phyloP scores from a whole-genome alignment of 1,284 basidiomycete genomes.

The Pulchroboletus neoregius region DNA sequence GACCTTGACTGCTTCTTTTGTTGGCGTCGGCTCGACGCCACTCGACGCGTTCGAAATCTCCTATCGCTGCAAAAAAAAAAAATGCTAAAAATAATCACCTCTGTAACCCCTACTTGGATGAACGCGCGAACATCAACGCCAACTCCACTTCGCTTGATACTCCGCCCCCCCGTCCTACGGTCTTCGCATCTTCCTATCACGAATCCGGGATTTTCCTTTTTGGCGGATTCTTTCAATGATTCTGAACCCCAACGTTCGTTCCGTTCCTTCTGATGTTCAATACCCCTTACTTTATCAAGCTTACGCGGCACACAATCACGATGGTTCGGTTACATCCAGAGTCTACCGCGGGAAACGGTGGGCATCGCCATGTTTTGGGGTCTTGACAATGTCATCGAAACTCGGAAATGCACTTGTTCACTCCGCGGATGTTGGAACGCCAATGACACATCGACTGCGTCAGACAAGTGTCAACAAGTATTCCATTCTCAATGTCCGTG shows the following conservation, averaged over 20 bases:
- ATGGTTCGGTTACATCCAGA: constrained; percentile 68
- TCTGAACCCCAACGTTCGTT: constrained; percentile 3
- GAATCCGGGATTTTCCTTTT: constrained; percentile 25
- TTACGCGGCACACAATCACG: constrained; percentile 43
- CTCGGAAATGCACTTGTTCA: constrained; percentile 17
- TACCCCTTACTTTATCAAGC: constrained; percentile 29
- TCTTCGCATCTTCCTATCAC: constrained; percentile 5
- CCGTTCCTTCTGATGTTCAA: constrained; percentile 4
- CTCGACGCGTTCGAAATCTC: constrained; percentile 10
- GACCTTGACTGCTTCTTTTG: constrained; percentile 6
- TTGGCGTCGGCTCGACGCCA: constrained; percentile 15
- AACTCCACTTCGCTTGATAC: constrained; percentile 19
- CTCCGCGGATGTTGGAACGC: constrained; percentile 9
- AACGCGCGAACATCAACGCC: constrained; percentile 23
- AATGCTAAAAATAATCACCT: constrained; percentile 20
- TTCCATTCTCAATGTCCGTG: constrained; percentile 15
- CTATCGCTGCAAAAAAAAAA: constrained; percentile 8
- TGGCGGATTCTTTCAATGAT: constrained; percentile 12
- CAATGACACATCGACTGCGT: constrained; percentile 5
- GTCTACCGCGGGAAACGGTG: constrained; percentile 50
- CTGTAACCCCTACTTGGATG: constrained; percentile 11
- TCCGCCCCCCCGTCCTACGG: constrained; percentile 11
- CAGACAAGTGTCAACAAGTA: constrained; percentile 9
- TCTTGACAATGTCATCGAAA: constrained; percentile 21
- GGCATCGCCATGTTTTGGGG: constrained; percentile 68